Evolutionary conservation across 306 rosid genomes (phyloP).

Genomic region (Castanopsis chinensis): DNA sequence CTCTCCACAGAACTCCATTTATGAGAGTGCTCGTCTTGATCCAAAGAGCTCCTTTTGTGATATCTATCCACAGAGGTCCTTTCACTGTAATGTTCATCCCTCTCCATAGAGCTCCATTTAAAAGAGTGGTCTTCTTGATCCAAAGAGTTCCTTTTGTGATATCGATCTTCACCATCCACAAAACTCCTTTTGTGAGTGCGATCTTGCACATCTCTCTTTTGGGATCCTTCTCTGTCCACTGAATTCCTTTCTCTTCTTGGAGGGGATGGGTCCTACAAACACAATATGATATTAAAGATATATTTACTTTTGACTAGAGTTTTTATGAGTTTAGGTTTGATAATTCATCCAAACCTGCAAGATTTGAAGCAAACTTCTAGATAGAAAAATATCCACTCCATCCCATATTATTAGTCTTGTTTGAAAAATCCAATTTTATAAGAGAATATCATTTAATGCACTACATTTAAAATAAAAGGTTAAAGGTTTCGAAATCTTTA

Average conservation of each 20-base stretch:
- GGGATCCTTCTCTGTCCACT: conserved; percentile 34
- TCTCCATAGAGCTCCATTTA: conserved; percentile 34
- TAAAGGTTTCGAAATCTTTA: too few relatives aligned
- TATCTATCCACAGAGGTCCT: conserved; percentile 12
- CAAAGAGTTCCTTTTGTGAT: conserved; percentile 33
- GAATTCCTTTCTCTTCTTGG: conserved; percentile 59
- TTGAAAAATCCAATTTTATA: too few relatives aligned
- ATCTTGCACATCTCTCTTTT: conserved; percentile 33
- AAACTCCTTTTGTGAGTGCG: conserved; percentile 8
- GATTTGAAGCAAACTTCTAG: not conserved
- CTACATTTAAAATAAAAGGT: too few relatives aligned
- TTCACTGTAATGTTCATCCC: conserved; percentile 17
- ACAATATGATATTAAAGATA: not conserved
- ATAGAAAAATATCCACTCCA: not conserved
- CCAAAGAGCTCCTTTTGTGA: too few relatives aligned
- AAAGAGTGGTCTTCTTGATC: conserved; percentile 33
- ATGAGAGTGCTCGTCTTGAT: not conserved
- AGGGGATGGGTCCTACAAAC: conserved; percentile 71
- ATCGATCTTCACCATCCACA: conserved; percentile 27
- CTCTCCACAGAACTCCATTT: conserved; percentile 22
- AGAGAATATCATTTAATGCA: too few relatives aligned
- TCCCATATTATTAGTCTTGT: too few relatives aligned
- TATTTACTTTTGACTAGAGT: not conserved
- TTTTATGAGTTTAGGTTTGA: not conserved
- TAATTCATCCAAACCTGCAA: not conserved